A percentile compares a stretch with the other conserved stretches of the same genome.
phyloP scores from a whole-genome alignment of 1,284 basidiomycete genomes.

The Phlebopus sp. region DNA sequence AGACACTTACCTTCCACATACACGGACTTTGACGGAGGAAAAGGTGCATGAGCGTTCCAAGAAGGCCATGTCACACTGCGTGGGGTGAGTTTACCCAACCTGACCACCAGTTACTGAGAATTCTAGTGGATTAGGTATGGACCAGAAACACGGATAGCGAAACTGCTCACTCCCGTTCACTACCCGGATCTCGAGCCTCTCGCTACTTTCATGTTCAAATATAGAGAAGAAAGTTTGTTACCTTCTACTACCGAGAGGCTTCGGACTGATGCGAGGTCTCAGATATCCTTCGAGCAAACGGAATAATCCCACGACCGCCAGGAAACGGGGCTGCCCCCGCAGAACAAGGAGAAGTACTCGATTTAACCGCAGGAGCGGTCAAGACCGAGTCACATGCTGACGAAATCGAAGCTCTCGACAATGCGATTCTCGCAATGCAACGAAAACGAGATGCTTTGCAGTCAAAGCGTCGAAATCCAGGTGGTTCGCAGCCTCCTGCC shows the following conservation, averaged over 20 bases:
- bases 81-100: slow-evolving; percentile 37
- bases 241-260: neutral
- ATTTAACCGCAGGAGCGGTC: slow-evolving; percentile 17
- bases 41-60: slow-evolving; percentile 39
- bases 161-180: neutral
- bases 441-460: neutral
- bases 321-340: neutral
- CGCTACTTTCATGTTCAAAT: slow-evolving; percentile 28
- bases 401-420: slow-evolving; percentile 10
- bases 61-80: slow-evolving; percentile 36
- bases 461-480: slow-evolving; percentile 7
- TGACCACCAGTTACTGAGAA: neutral
- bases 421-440: neutral
- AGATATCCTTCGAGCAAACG: slow-evolving; percentile 32
- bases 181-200: slow-evolving; percentile 22
- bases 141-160: slow-evolving; percentile 9
- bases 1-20: neutral
- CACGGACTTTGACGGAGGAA: slow-evolving; percentile 8
- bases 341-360: slow-evolving; percentile 18
- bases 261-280: neutral
- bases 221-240: slow-evolving; percentile 26
- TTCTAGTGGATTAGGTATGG: slow-evolving; percentile 19
- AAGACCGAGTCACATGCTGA: slow-evolving; percentile 9
- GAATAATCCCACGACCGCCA: slow-evolving; percentile 20
- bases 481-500: slow-evolving; percentile 5